Conservation (phyloP, 257 asterid genomes). For the Solanum okadae region DNA sequence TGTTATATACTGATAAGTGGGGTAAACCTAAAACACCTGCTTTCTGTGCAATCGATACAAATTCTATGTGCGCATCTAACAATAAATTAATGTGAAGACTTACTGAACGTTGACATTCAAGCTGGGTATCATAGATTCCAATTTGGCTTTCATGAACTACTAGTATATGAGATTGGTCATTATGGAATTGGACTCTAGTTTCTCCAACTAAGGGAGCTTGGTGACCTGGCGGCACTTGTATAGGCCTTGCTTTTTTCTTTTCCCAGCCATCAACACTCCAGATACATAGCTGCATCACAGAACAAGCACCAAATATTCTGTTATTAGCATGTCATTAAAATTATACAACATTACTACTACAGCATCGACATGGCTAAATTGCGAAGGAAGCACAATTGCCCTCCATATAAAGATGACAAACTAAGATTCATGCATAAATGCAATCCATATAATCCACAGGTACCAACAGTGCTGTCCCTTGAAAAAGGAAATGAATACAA, state of each 20-base stretch:
- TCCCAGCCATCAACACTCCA: slow-evolving; percentile 97
- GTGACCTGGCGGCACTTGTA: slow-evolving; percentile 72
- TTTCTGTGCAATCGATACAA: background rate
- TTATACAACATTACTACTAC: background rate
- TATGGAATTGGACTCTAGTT: slow-evolving; percentile 82
- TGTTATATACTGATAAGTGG: background rate
- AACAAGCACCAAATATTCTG: background rate
- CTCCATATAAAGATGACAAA: background rate
- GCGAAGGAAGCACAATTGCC: background rate
- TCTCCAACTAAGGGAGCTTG: slow-evolving; percentile 61
- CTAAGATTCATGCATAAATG: background rate
- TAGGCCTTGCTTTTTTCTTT: slow-evolving; percentile 65
- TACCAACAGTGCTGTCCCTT: background rate
- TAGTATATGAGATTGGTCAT: slow-evolving; percentile 71
- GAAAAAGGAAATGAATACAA: background rate
- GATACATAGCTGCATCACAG: slow-evolving; percentile 47
- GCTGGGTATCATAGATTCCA: slow-evolving; percentile 71
- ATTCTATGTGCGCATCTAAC: background rate
- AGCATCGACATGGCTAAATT: background rate
- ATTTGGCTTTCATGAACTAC: slow-evolving; percentile 88
- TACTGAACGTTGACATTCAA: slow-evolving; percentile 71
- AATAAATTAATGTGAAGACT: slow-evolving; percentile 9
- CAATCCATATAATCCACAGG: background rate
- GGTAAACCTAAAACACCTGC: background rate
- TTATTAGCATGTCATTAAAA: background rate